A percentile compares a stretch with the other conserved stretches of the same genome.
Evolutionary conservation across 371 early-diverging fungal genomes (phyloP).

Genomic region (Lichtheimia corymbifera): DNA sequence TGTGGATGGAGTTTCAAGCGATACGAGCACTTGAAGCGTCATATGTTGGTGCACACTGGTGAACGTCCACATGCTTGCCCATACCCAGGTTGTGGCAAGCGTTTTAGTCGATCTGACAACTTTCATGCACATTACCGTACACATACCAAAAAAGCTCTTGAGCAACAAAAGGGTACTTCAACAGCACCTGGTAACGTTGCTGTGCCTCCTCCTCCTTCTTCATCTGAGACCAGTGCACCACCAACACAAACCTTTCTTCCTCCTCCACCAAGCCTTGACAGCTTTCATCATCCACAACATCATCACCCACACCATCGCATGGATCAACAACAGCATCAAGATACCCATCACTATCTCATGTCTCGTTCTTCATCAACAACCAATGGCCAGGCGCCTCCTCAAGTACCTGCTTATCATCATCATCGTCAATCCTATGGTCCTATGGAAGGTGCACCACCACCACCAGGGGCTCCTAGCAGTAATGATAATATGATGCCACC

Average conservation of each 20-base stretch:
- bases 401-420: slow-evolving; percentile 1
- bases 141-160: slow-evolving; percentile 45
- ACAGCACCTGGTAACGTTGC: slow-evolving; percentile 14
- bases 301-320: neutral
- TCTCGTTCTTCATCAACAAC: neutral
- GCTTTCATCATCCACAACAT: neutral
- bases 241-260: neutral
- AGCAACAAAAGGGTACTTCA: slow-evolving; percentile 30
- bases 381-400: neutral
- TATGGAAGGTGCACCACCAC: slow-evolving; percentile 5
- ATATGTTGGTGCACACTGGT: slow-evolving; percentile 69
- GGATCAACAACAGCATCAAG: slow-evolving; percentile 1
- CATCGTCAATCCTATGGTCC: slow-evolving; percentile 1
- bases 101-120: slow-evolving; percentile 79
- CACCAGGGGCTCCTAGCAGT: neutral
- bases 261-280: slow-evolving; percentile 7
- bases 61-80: slow-evolving; percentile 69
- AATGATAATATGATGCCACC: neutral
- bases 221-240: neutral
- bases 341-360: neutral
- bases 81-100: slow-evolving; percentile 66
- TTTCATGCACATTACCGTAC: slow-evolving; percentile 64
- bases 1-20: slow-evolving; percentile 73
- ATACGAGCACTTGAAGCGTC: slow-evolving; percentile 84
- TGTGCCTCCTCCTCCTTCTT: neutral